Conservation (phyloP, 2,329 filamentous ascomycete species). For the Penicillium hordei region DNA sequence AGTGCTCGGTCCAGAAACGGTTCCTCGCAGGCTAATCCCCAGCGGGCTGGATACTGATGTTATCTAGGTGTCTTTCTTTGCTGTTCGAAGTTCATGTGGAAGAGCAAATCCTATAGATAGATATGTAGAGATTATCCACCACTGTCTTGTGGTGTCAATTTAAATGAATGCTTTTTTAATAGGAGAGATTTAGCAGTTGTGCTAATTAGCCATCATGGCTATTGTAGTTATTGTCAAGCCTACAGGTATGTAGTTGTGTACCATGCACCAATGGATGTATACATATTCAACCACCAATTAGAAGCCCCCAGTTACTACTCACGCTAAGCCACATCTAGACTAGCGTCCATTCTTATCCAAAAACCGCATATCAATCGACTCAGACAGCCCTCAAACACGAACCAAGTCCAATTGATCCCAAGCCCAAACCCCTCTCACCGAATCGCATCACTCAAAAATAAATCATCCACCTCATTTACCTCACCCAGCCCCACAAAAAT, state of each 20-base stretch:
- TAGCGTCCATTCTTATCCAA: conserved; percentile 1
- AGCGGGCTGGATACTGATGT: conserved; percentile 1
- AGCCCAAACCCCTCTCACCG: background rate
- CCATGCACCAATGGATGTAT: background rate
- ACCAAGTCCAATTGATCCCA: background rate
- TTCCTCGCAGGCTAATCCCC: conserved; percentile 1
- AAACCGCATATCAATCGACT: background rate
- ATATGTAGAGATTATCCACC: conserved; percentile 5
- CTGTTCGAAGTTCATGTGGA: background rate
- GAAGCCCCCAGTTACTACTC: background rate
- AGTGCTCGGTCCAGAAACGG: conserved; percentile 9
- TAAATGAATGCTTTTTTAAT: background rate
- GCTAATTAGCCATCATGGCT: background rate
- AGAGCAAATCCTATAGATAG: conserved; percentile 8
- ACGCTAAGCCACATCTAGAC: background rate
- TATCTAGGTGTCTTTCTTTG: conserved; percentile 5
- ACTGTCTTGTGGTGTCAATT: background rate
- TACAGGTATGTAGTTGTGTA: background rate
- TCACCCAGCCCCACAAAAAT: conserved; percentile 20
- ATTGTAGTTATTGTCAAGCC: background rate
- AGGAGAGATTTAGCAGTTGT: background rate
- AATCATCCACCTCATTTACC: background rate
- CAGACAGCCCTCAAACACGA: background rate
- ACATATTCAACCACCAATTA: background rate
- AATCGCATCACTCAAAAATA: background rate